Percentiles rank a stretch among this genome's conserved stretches.
Conservation (phyloP, 306 rosid species). For the Biancaea sappan region DNA sequence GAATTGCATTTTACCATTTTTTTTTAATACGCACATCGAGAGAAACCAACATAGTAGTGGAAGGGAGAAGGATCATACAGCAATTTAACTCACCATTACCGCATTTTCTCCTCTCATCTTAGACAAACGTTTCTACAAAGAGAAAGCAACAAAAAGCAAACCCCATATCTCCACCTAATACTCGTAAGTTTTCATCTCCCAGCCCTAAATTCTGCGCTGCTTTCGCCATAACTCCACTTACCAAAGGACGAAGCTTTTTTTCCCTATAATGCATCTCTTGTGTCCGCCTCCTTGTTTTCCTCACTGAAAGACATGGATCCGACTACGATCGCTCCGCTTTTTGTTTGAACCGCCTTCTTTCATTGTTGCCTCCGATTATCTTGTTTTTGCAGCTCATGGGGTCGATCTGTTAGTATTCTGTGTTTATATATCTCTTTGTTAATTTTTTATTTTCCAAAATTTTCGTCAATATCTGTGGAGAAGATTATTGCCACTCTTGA, state of each 20-base stretch:
- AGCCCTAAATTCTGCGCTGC: conserved; percentile 40
- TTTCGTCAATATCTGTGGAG: conserved; percentile 14
- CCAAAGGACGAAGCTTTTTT: background rate
- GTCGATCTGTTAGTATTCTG: conserved; percentile 58
- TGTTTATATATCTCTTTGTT: background rate
- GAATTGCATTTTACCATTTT: too few species aligned
- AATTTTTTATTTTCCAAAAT: background rate
- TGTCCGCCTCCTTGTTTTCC: background rate
- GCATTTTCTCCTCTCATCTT: conserved; percentile 28
- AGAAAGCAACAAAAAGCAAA: background rate
- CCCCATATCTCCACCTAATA: conserved; percentile 47
- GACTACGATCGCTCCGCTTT: conserved; percentile 32
- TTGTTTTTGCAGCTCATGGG: conserved; percentile 19
- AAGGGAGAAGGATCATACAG: background rate
- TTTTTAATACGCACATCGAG: background rate
- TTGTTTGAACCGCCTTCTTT: background rate
- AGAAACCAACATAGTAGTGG: background rate
- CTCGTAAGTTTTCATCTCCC: conserved; percentile 17
- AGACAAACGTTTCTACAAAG: background rate
- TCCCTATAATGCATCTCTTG: conserved; percentile 31
- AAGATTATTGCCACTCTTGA: conserved; percentile 14
- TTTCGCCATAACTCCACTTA: conserved; percentile 24
- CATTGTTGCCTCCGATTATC: conserved; percentile 47
- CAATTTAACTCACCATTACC: conserved; percentile 46
- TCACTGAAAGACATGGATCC: conserved; percentile 38